These are phyloP conservation scores for Penicillium tannophilum DNA, from an alignment of 495 filamentous ascomycete genomes.

Conservation along the genomic window DNA sequence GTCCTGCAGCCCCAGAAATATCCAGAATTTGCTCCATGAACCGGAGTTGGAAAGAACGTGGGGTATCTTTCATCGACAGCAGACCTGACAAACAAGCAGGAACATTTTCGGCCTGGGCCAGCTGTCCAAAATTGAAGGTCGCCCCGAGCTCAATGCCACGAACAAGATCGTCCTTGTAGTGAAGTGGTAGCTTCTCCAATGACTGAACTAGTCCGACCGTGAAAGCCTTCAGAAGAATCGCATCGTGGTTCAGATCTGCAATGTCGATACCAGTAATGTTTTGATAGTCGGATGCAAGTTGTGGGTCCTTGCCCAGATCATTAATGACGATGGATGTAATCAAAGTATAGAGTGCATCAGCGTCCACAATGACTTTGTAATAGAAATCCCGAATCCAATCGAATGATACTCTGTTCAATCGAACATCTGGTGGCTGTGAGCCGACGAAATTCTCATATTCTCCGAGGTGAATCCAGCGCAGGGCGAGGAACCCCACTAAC, in stretches of 20 bases:
- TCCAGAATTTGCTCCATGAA: slow-evolving; percentile 43
- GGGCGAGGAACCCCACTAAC: slow-evolving; percentile 20
- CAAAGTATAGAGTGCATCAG: slow-evolving; percentile 33
- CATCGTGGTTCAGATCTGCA: slow-evolving; percentile 36
- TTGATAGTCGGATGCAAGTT: slow-evolving; percentile 27
- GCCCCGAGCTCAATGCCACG: slow-evolving; percentile 47
- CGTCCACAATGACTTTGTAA: slow-evolving; percentile 10
- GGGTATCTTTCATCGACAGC: slow-evolving; percentile 22
- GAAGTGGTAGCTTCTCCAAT: slow-evolving; percentile 23
- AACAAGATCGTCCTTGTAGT: slow-evolving; percentile 35
- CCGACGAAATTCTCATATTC: slow-evolving; percentile 21
- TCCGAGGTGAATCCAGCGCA: slow-evolving; percentile 21
- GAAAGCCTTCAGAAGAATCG: slow-evolving; percentile 36
- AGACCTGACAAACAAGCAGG: slow-evolving; percentile 32
- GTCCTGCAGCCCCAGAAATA: slow-evolving; percentile 40
- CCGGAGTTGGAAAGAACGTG: slow-evolving; percentile 34
- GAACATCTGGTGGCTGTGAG: slow-evolving; percentile 11
- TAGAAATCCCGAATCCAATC: slow-evolving; percentile 25
- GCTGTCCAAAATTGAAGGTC: slow-evolving; percentile 45
- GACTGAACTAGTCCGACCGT: slow-evolving; percentile 28
- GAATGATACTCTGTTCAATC: slow-evolving; percentile 22
- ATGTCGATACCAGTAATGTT: slow-evolving; percentile 28
- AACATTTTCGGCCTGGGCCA: slow-evolving; percentile 42
- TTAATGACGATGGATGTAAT: slow-evolving; percentile 41
- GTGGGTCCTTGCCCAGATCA: slow-evolving; percentile 43